Base-by-base conservation (phyloP, 2,329 filamentous ascomycete species). In the Cladobotryum protrusum region DNA sequence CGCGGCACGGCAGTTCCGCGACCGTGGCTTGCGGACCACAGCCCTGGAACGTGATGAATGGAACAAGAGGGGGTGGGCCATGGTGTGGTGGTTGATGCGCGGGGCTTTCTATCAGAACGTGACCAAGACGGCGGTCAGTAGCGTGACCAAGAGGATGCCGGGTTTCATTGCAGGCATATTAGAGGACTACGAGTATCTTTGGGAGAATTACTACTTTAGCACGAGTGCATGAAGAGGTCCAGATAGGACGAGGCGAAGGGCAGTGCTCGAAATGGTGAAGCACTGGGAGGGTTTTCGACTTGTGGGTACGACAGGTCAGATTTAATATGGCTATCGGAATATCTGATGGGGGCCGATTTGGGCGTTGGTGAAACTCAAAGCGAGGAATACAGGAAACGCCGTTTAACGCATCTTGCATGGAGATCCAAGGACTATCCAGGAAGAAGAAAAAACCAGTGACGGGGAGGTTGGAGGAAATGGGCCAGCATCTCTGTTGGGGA, bases 41-140 rank as follows among this genome's bases (percentile, higher is more conserved):
- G 82, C 86, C 8, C 75, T 99, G 15, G 93, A 99, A 71, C 82
- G 85, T 50, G 92, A 96, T 58, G 92, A 97, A 72, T 82, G 95
- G 76, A 83, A 78, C 63, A 90, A 89, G 69, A 79, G 93, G 55
- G 90, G 87, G 36, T 95, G 90, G 89, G 84, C 83, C 2, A 85
- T 96, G 75, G 87, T 84, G 17, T 97, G 93, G 92, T 99, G 93
- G 93, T 72, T 80, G 20, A 93, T 99, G 89, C 82, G 92, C 53
- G 92, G 93, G n/a, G 90, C 91, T 2, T 95, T 95, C 60, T 99
- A 99, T 69, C 89, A 97, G 69, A 89, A 90, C 60, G 77, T 96
- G 53, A 95, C 89, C 43, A 88, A 87, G 68, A 80, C 82, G 4
- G 68, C 92, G 13, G 84, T 92, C 7, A 74, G 75, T 29, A 86